phyloP scores from a whole-genome alignment of 1,284 basidiomycete species.

The Irpex lacteus region DNA sequence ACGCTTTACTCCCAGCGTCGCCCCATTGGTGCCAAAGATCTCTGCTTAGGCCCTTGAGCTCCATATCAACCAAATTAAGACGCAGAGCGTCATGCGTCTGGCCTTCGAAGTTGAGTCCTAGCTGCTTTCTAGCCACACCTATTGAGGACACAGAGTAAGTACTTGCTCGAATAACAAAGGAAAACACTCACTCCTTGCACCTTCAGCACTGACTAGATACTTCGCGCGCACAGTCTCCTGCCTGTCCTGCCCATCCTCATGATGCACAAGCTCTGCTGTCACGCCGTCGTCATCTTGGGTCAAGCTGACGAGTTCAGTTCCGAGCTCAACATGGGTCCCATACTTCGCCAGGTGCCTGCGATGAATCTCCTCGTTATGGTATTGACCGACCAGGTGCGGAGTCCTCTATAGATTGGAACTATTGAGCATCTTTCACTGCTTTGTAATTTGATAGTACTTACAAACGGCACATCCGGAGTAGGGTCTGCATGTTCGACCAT shows the following conservation, averaged over 20 bases:
- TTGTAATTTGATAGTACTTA: constrained; percentile 2
- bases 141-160: neutral
- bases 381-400: constrained; percentile 4
- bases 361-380: constrained; percentile 14
- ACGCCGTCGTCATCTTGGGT: constrained; percentile 16
- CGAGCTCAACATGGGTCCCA: constrained; percentile 15
- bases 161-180: no score
- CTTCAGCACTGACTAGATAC: constrained; percentile 17
- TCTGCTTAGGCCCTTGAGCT: constrained; percentile 15
- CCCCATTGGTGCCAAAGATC: constrained; percentile 21
- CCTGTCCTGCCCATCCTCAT: neutral
- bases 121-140: constrained; percentile 7
- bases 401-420: neutral
- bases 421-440: neutral
- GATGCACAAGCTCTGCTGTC: neutral
- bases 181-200: constrained; percentile 9
- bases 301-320: constrained; percentile 14
- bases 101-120: constrained; percentile 20
- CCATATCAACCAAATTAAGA: constrained; percentile 18
- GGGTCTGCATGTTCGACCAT: constrained; percentile 6
- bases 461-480: constrained; percentile 11
- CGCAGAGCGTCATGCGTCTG: constrained; percentile 20
- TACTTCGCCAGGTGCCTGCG: constrained; percentile 13
- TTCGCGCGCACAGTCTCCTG: constrained; percentile 6
- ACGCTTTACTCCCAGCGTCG: constrained; percentile 5